Percentiles rank a stretch among this genome's conserved stretches.
These are phyloP conservation scores for Fusarium proliferatum DNA, from an alignment of 2,329 filamentous ascomycete species.

Conservation along the genomic window DNA sequence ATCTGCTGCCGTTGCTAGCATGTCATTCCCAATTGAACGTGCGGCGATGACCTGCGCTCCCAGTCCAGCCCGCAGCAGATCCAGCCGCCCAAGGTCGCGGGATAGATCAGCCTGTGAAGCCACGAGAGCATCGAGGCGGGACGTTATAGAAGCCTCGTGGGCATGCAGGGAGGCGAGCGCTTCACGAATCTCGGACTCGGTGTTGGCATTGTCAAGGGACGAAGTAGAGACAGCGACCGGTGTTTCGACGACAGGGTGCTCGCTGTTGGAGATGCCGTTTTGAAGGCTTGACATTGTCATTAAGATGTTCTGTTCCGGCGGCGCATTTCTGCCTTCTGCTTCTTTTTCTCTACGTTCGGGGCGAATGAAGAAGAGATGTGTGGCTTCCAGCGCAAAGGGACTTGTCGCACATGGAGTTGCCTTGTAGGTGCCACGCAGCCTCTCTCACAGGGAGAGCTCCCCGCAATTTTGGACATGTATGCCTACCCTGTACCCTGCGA, in stretches of 20 bases:
- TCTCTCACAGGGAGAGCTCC: constrained; percentile 26
- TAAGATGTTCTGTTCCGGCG: constrained; percentile 51
- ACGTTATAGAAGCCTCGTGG: constrained; percentile 79
- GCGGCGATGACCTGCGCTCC: constrained; percentile 88
- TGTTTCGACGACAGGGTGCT: constrained; percentile 47
- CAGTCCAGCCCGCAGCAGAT: constrained; percentile 87
- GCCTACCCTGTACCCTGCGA: constrained; percentile 35
- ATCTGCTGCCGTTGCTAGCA: constrained; percentile 86
- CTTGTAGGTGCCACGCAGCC: constrained; percentile 44
- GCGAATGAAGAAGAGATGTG: constrained; percentile 22
- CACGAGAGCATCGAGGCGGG: constrained; percentile 79
- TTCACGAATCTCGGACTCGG: constrained; percentile 81
- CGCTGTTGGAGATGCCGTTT: constrained; percentile 56
- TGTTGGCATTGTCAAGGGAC: constrained; percentile 75
- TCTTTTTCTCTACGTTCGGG: constrained; percentile 28
- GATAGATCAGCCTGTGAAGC: constrained; percentile 87
- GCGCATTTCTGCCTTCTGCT: constrained; percentile 55
- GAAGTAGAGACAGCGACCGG: constrained; percentile 31
- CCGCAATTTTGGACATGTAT: constrained; percentile 23
- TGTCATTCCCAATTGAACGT: constrained; percentile 85
- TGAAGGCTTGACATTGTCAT: constrained; percentile 60
- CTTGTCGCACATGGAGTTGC: constrained; percentile 25
- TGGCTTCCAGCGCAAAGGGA: constrained; percentile 25
- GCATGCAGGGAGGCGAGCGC: constrained; percentile 79
- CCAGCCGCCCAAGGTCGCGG: constrained; percentile 86